A percentile compares a stretch with the other conserved stretches of the same genome.
These are phyloP conservation scores for Quercus suber DNA, from an alignment of 306 rosid genomes.

Conservation along the genomic window DNA sequence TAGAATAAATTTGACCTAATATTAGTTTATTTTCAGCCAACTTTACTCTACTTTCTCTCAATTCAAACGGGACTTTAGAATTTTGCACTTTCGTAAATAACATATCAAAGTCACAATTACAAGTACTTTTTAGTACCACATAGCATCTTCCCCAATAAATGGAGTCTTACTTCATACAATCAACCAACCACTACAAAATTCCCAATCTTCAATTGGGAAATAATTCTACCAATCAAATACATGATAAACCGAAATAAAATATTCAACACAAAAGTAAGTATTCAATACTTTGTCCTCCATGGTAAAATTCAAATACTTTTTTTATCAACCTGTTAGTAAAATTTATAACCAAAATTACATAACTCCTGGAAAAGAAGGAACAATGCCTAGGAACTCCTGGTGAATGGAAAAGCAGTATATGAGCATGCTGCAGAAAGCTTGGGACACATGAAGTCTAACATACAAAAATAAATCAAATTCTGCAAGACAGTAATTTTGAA, in stretches of 20 bases:
- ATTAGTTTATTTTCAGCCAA: too few species aligned
- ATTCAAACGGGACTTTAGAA: too few species aligned
- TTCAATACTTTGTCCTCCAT: not conserved
- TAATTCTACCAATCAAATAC: not conserved
- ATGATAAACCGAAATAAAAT: not conserved
- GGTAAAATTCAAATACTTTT: not conserved
- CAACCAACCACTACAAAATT: too few species aligned
- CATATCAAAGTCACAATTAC: too few species aligned
- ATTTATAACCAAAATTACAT: not conserved
- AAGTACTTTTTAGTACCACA: too few species aligned
- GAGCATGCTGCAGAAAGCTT: not conserved
- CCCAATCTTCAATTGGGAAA: too few species aligned
- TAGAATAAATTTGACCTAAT: fast-evolving
- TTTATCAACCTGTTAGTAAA: not conserved
- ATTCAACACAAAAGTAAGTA: not conserved
- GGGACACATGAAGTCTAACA: constrained; percentile 2
- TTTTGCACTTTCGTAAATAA: too few species aligned
- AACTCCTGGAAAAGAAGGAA: not conserved
- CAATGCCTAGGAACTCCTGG: not conserved
- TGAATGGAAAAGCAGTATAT: not conserved
- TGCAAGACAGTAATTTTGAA: constrained; percentile 11
- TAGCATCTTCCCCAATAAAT: too few species aligned
- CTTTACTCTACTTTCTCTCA: too few species aligned
- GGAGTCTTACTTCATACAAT: too few species aligned
- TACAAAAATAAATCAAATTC: constrained; percentile 6